Base-by-base conservation (phyloP, 78 protist species). In the Dictyostelium firmibasis region DNA sequence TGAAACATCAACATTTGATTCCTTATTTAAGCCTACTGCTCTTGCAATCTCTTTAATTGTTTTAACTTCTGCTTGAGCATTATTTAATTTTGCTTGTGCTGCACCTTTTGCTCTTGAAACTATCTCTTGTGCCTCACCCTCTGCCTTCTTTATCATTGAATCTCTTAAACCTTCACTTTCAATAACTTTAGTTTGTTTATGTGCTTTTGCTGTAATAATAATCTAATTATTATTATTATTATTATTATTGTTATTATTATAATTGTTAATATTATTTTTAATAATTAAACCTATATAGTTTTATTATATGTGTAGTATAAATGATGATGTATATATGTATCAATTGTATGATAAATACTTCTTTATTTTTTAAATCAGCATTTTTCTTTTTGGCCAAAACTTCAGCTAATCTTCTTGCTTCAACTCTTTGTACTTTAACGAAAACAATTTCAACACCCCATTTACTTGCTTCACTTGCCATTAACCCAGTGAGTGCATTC, bases 101-200 rank as follows among this genome's bases (percentile, higher is more conserved):
- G 23, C 23, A 76, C 83, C 83, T 76, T 41, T 76, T 20, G 83
- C 83, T 16, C 29, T 35, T n/a, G 83, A 76, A n/a, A 76, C 43
- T n/a, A 76, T 76, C 57, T 76, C 83, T 23, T 76, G 83, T 14
- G 83, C 83, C 50, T 76, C 83, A 76, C 83, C 83, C 10, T 76
- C 83, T 13, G 83, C 83, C n/a, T 76, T 76, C 29, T 76, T 76
- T 16, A 76, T 41, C 83, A 76, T 76, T 29, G 44, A 76, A 41
- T 76, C 83, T 43, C 83, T 76, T 31, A 35, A 4, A 38, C 62
- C 83, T 9, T 76, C 83, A n/a, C 62, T 41, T 38, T 76, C 60
- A 76, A 76, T 76, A 4, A 76, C 83, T 76, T 76, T 76, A 41
- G 83, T 76, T 41, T 76, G 83, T 41, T 76, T 76, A 31, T 76